Conservation (phyloP, 2,329 filamentous ascomycete species). For the Fusarium sp. region DNA sequence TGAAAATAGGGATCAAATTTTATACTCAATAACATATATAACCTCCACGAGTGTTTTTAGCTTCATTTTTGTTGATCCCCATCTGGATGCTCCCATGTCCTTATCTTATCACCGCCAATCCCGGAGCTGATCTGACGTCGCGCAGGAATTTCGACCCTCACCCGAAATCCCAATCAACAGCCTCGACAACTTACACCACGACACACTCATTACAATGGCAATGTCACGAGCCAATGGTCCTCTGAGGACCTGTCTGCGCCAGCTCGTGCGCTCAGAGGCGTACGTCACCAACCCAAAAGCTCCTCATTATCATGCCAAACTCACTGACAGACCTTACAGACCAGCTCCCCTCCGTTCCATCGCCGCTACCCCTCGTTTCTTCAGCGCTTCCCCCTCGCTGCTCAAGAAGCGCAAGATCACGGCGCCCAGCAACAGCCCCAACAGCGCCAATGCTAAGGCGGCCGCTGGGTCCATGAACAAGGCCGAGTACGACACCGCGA, state of each 20-base stretch:
- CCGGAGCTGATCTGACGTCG: slow-evolving; percentile 44
- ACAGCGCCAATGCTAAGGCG: slow-evolving; percentile 32
- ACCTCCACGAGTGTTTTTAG: not conserved
- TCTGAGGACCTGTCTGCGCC: slow-evolving; percentile 40
- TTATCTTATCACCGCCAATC: slow-evolving; percentile 48
- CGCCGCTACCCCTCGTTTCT: slow-evolving; percentile 42
- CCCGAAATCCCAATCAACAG: not conserved
- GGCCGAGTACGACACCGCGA: slow-evolving; percentile 40
- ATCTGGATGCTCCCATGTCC: not conserved
- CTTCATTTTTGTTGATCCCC: not conserved
- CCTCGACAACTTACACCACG: not conserved
- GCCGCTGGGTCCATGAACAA: slow-evolving; percentile 36
- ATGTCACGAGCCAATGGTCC: slow-evolving; percentile 46
- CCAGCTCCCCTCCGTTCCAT: slow-evolving; percentile 34
- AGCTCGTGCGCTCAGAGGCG: slow-evolving; percentile 45
- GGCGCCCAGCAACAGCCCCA: slow-evolving; percentile 50
- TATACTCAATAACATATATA: no score
- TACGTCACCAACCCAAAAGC: slow-evolving; percentile 12
- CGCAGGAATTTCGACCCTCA: slow-evolving; percentile 41
- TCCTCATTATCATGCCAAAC: slow-evolving; percentile 12
- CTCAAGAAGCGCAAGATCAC: slow-evolving; percentile 58
- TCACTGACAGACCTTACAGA: slow-evolving; percentile 34
- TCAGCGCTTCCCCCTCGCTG: slow-evolving; percentile 49
- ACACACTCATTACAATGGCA: slow-evolving; percentile 34
- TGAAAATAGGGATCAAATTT: no score